Base-by-base conservation (phyloP, 2,329 filamentous ascomycete genomes). In the Alternaria sp. region DNA sequence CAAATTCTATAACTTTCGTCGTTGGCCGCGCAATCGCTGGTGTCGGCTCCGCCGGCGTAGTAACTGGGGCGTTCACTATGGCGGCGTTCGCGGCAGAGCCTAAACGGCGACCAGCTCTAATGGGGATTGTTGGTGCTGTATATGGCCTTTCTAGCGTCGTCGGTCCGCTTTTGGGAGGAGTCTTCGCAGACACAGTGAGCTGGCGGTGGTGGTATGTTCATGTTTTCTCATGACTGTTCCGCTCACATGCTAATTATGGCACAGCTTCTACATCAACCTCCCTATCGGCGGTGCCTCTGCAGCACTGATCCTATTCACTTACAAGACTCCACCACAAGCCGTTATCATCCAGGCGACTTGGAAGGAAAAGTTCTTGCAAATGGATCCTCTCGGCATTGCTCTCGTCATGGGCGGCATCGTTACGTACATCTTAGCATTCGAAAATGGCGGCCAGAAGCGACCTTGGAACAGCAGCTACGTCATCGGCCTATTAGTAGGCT, bases 401-500 rank as follows among this genome's bases (percentile, higher is more conserved):
- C 68, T 84, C 25, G 64, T 83, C 11, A 78, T 84, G 65, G 78
- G 73, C 2, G 74, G 74, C 10, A 68, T 80, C 46, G 62, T 82
- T 32, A 80, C 76, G 62, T 79, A 82, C 28, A 66, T 86, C 13
- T 76, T 86, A 1, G 83, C 82, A 1, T 73, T 86, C 7, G 81
- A 86, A 63, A 84, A 80, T 69, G 84, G 81, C 5, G 77, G 78
- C 3, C 58, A 61, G 2, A 68, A 59, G 15, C 55, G 77, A 50
- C 12, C 74, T 0, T 79, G 76, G 77, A 59, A 62, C 25, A 69
- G 63, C 40, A 69, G 75, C n/a, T 70, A 70, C 6, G 82, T 87
- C 15, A 82, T 86, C 51, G 84, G 83, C 2, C 69, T 78, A 0
- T 73, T 87, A 6, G 77, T 85, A 52, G 81, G 81, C 23, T 84